Evolutionary conservation across 495 filamentous ascomycete genomes (phyloP).

Genomic region (Penicillium bovifimosum): DNA sequence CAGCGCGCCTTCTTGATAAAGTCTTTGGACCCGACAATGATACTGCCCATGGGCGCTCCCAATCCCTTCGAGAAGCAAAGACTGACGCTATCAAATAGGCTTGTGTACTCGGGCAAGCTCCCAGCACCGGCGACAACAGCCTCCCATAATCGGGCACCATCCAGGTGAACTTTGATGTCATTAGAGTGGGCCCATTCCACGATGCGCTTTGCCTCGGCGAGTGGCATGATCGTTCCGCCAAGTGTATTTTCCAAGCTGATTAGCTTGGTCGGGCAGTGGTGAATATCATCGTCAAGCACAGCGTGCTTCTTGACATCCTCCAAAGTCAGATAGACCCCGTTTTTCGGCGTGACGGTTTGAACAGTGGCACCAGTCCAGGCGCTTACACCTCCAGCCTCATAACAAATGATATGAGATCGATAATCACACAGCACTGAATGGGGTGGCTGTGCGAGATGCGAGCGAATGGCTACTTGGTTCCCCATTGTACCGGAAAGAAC

Average conservation of each 20-base stretch:
- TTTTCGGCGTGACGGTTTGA: slow-evolving; percentile 41
- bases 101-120: slow-evolving; percentile 60
- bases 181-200: slow-evolving; percentile 62
- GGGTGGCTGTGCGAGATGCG: slow-evolving; percentile 45
- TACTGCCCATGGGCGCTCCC: slow-evolving; percentile 80
- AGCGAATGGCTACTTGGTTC: slow-evolving; percentile 47
- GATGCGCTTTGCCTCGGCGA: slow-evolving; percentile 62
- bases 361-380: slow-evolving; percentile 42
- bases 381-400: slow-evolving; percentile 49
- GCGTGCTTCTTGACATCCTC: slow-evolving; percentile 60
- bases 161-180: slow-evolving; percentile 69
- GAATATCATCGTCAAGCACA: slow-evolving; percentile 37
- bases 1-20: slow-evolving; percentile 71
- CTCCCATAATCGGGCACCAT: slow-evolving; percentile 84
- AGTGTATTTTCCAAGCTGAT: slow-evolving; percentile 85
- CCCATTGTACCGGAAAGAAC: slow-evolving; percentile 90
- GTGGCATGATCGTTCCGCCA: slow-evolving; percentile 68
- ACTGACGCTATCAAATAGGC: slow-evolving; percentile 71
- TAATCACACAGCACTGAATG: slow-evolving; percentile 45
- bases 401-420: slow-evolving; percentile 43
- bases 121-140: slow-evolving; percentile 57
- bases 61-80: slow-evolving; percentile 88
- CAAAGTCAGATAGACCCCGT: slow-evolving; percentile 67
- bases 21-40: slow-evolving; percentile 60
- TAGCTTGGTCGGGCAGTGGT: slow-evolving; percentile 64